Evolutionary conservation across 306 rosid genomes (phyloP), one percentile per base, ranked within the genome.

Genomic region (Cucurbita moschata): DNA sequence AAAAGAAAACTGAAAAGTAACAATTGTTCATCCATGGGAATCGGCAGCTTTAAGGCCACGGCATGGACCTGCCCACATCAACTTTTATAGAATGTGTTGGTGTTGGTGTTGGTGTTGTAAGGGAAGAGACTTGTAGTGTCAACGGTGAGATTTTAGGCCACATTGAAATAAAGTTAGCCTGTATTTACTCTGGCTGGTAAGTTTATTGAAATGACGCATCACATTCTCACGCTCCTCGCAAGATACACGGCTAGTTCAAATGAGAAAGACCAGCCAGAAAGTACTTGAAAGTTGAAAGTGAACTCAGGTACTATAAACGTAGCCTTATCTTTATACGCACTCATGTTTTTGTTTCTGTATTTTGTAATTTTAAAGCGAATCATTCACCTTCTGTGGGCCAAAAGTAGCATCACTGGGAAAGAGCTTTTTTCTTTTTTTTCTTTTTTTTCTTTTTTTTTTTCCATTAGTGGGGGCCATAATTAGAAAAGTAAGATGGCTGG

Each of bases 1-100:
- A 67, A 67, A 51, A 40, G 52, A 64, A 67, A 44, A 67, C 53
- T 64, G 71, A 64, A 67, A 67, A 65, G 72, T 65, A 43, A 43
- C 53, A 43, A n/a, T 16, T 19, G n/a, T 37, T 16, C 18, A 44
- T 65, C 37, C 19, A 65, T 43, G 21, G 72, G 55, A 67, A 44
- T 4, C 54, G 38, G 54, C 72, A 67, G 72, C 72, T 46, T 67
- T 67, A 67, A 44, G 40, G 12, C 72, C 23, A 67, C 53, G 72
- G 11, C 16, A 67, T 19, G 72, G 72, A 67, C 72, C 55, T 19
- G 53, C 40, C 52, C 71, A 5, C 52, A 64, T 16, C 71, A n/a
- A n/a, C 51, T 40, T 64, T 64, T 64, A 42, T 64, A 18, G 71
- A 64, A 64, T 43, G 71, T 40, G 71, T 64, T 64, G 10, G 35